Evolutionary conservation across 2,329 filamentous ascomycete genomes (phyloP), one percentile per base, ranked within the genome.

Genomic region (Phialophora expanda): DNA sequence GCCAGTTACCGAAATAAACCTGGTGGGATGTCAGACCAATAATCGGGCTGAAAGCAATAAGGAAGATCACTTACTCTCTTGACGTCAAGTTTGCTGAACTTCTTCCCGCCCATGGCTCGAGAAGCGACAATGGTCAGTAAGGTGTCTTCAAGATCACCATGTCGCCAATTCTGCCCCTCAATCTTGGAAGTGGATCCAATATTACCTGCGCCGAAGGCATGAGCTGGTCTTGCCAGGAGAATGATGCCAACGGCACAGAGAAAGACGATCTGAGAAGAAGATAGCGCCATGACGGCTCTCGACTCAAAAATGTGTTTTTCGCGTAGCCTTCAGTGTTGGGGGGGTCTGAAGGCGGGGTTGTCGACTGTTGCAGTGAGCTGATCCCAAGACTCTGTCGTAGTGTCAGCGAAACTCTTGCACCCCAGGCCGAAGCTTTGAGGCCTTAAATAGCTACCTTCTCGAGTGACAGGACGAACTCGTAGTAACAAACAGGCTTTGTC

Each of bases 1-100:
- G 86, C 93, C 93, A 97, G 82, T 97, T 97, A 70, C 93, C 93
- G 81, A 97, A 97, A 82, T 97, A 97, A 69, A 96, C 91, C 67
- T 93, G 87, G 4, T 26, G 24, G 17, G 17, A 32, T 11, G 56
- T 32, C 5, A 51, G 56, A 26, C 20, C 5, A 62, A n/a, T 56
- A 63, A 17, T 24, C 26, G 17, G 14, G 26, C 26, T 41, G 46
- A 34, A 34, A 20, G n/a, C 26, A 30, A 4, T 22, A 17, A 41
- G 17, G 26, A 24, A 30, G 44, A n/a, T 12, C 8, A 70, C 69
- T 64, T 65, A 73, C 72, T 66, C 72, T 69, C 70, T 93, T 91
- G 69, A 97, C 90, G 75, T 89, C 90, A 74, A 96, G 86, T 81
- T 95, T 95, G 82, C 86, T 87, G 80, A 96, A 97, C 75, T 93